phyloP scores from a whole-genome alignment of 805 yeast genomes.

The Huiozyma sinensis region DNA sequence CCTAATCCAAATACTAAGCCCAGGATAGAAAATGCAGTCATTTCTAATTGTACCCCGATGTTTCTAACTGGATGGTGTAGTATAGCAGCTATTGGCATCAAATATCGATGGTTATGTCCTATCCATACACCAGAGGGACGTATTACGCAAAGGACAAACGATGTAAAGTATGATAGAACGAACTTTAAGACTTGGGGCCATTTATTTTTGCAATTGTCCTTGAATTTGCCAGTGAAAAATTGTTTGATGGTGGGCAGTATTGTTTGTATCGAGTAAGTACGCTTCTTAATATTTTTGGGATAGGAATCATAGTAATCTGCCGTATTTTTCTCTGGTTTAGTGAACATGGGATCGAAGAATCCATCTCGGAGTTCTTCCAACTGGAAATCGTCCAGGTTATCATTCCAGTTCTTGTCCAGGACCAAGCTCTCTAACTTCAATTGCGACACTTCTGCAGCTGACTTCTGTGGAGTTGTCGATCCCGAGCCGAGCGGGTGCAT shows the following conservation, averaged over 20 bases:
- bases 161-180: conserved; percentile 31
- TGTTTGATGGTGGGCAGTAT: neutral
- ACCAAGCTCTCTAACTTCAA: conserved; percentile 23
- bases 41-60: conserved; percentile 38
- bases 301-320: neutral
- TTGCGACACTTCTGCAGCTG: conserved; percentile 30
- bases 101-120: conserved; percentile 30
- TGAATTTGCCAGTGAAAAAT: neutral
- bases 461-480: conserved; percentile 11
- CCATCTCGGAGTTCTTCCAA: conserved; percentile 40
- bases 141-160: conserved; percentile 32
- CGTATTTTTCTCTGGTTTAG: conserved; percentile 15
- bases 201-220: neutral
- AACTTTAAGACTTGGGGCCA: conserved; percentile 19
- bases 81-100: conserved; percentile 34
- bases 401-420: conserved; percentile 19
- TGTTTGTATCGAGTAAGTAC: neutral
- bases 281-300: neutral
- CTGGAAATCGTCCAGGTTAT: conserved; percentile 26
- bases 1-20: conserved; percentile 36
- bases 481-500: conserved; percentile 2
- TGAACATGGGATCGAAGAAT: conserved; percentile 37
- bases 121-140: conserved; percentile 33
- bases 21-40: conserved; percentile 30
- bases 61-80: conserved; percentile 39